Percentiles rank a stretch among this genome's conserved stretches.
These are phyloP conservation scores for Pichia exigua DNA, from an alignment of 805 yeast genomes.

Conservation along the genomic window DNA sequence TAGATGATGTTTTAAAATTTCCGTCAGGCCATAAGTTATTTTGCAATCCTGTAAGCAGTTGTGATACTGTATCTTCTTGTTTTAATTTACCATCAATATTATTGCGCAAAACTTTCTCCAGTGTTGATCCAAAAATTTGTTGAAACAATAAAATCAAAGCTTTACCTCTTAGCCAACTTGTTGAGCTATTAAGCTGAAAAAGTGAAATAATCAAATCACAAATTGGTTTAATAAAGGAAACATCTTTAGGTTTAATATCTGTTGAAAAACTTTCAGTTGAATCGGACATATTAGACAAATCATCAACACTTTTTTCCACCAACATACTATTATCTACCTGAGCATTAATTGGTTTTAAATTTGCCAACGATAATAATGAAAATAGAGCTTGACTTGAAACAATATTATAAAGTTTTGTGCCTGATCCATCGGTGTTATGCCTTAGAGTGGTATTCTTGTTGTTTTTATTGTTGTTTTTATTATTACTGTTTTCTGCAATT, in stretches of 20 bases:
- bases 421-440: conserved; percentile 18
- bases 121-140: conserved; percentile 80
- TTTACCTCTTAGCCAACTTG: conserved; percentile 77
- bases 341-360: not conserved
- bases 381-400: conserved; percentile 21
- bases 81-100: conserved; percentile 31
- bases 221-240: conserved; percentile 69
- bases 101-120: conserved; percentile 54
- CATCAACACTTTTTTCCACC: not conserved
- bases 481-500: conserved; percentile 11
- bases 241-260: conserved; percentile 3
- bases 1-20: conserved; percentile 36
- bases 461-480: conserved; percentile 11
- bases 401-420: conserved; percentile 27
- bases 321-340: not conserved
- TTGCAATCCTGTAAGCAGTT: conserved; percentile 26
- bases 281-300: not conserved
- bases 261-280: not conserved
- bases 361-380: conserved; percentile 4
- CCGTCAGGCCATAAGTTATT: conserved; percentile 46
- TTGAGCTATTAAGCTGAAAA: conserved; percentile 53
- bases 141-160: conserved; percentile 77
- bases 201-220: conserved; percentile 66
- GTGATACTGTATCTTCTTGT: conserved; percentile 40
- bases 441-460: conserved; percentile 7